These are phyloP conservation scores for Plasmodium billcollinsi DNA, from an alignment of 169 alveolate genomes.

Conservation along the genomic window DNA sequence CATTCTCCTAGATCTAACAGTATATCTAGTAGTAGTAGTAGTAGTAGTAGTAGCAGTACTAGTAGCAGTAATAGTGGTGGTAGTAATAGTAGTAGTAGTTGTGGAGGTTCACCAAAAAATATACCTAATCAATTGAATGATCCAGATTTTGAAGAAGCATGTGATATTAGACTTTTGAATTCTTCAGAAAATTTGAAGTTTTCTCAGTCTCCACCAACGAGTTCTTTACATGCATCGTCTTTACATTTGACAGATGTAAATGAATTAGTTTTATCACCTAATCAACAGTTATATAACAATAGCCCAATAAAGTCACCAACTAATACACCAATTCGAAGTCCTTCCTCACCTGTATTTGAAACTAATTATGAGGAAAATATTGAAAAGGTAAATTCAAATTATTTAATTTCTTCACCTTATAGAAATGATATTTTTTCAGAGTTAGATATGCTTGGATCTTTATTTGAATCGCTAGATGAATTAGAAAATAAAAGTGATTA, in stretches of 20 bases:
- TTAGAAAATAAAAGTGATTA: constrained; percentile 60
- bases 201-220: constrained; percentile 76
- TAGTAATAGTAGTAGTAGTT: constrained; percentile 2
- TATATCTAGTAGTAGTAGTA: background rate
- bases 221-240: constrained; percentile 71
- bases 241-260: constrained; percentile 73
- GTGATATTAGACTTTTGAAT: constrained; percentile 72
- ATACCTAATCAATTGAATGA: constrained; percentile 39
- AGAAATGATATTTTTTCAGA: constrained; percentile 71
- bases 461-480: constrained; percentile 71
- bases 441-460: constrained; percentile 62
- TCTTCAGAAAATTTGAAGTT: constrained; percentile 63
- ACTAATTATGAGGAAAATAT: constrained; percentile 59
- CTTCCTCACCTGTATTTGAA: constrained; percentile 62
- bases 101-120: constrained; percentile 9
- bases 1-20: constrained; percentile 41
- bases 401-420: constrained; percentile 62
- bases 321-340: constrained; percentile 7
- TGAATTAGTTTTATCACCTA: constrained; percentile 70
- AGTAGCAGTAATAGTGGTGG: constrained; percentile 17
- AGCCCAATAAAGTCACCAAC: constrained; percentile 66
- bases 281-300: constrained; percentile 57
- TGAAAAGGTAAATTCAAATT: constrained; percentile 69
- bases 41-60: constrained; percentile 3
- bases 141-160: constrained; percentile 77